These are phyloP conservation scores for Daldinia vernicosa DNA, from an alignment of 495 filamentous ascomycete species.

Conservation along the genomic window DNA sequence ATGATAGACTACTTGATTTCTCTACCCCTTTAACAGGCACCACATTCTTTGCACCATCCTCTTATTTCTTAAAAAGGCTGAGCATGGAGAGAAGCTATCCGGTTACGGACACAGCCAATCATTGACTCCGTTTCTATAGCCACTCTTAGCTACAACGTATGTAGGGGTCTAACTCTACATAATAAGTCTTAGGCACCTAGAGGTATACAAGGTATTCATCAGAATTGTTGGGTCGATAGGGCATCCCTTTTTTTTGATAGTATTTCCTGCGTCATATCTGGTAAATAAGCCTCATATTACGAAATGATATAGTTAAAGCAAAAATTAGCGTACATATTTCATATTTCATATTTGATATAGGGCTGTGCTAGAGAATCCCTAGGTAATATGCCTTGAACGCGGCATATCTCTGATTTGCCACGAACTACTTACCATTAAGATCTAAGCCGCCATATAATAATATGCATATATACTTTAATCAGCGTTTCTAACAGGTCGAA, in stretches of 20 bases:
- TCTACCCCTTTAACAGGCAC: constrained; percentile 62
- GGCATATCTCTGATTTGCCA: not conserved
- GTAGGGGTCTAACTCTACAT: not conserved
- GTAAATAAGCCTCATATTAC: too few species aligned
- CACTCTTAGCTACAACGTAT: too few species aligned
- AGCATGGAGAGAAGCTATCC: constrained; percentile 22
- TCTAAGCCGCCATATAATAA: not conserved
- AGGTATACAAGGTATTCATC: too few species aligned
- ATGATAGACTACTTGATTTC: constrained; percentile 65
- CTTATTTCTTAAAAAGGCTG: constrained; percentile 52
- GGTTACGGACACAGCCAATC: not conserved
- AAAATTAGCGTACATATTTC: not conserved
- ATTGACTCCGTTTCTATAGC: too few species aligned
- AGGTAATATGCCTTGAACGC: not conserved
- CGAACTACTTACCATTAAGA: not conserved
- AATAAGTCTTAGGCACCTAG: too few species aligned
- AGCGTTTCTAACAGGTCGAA: too few species aligned
- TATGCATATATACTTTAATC: too few species aligned
- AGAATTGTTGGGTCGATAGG: too few species aligned
- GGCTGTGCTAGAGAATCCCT: not conserved
- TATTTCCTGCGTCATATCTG: too few species aligned
- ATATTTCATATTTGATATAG: too few species aligned
- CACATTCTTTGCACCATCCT: constrained; percentile 64
- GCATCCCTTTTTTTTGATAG: too few species aligned
- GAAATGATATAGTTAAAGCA: not conserved